Base-by-base conservation (phyloP, 345 rosid species). In the Salix arbutifolia region DNA sequence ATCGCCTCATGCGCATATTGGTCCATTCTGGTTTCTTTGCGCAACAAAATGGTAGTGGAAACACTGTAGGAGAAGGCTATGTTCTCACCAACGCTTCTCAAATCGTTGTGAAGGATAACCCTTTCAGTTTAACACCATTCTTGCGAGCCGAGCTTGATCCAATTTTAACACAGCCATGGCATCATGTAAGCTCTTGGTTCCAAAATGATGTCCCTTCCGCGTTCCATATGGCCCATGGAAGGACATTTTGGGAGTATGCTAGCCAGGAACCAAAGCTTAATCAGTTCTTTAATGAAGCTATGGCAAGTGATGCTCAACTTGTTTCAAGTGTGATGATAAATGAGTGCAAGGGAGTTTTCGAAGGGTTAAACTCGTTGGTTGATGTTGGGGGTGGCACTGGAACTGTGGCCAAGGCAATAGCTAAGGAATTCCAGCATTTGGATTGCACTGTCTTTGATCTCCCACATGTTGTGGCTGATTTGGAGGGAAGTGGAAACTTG, bases 1-100 rank as follows among this genome's bases (percentile, higher is more conserved):
- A 46, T 60, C 77, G 74, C 62, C 73, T 78, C 17, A 78, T 78
- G 81, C 69, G 74, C 64, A 21, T 74, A 33, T 8, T 79, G 14
- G 35, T 69, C 23, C 78, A 69, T 11, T 79, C 78, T 8, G 65
- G 74, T 21, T 78, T 79, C 42, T 74, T 79, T 35, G 64, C 65
- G 1, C 9, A 0, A 0, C 33, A 30, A 25, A 76, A 76, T 25
- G 9, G 12, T 3, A 6, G 7, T 14, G 48, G 44, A 53, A 10
- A 71, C 4, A 50, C 33, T 4, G 13, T 46, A 76, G 79, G 83
- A 69, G 73, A 68, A 52, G 81, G 80, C 9, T 80, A 72, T 12
- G 65, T 33, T 18, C 77, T 80, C 5, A 80, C 83, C 7, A 31
- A n/a, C 18, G 64, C 83, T 4, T 76, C 80, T 14, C 31, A 26